phyloP scores from a whole-genome alignment of 2,329 filamentous ascomycete genomes.

The Pezicula rhizophila region DNA sequence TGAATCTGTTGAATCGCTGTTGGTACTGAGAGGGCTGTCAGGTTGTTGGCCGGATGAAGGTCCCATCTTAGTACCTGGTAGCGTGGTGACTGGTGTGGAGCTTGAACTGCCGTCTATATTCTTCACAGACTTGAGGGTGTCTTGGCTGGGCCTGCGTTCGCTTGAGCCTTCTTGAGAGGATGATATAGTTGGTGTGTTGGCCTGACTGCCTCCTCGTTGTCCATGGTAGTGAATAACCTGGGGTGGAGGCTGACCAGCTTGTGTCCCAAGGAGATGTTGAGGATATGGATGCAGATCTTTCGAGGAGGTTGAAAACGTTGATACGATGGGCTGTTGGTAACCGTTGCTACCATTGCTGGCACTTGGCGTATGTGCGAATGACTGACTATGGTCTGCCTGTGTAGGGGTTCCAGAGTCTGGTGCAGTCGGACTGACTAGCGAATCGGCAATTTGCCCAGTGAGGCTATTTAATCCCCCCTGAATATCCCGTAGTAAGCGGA shows the following conservation, averaged over 20 bases:
- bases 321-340: conserved; percentile 63
- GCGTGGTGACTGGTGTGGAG: conserved; percentile 13
- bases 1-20: conserved; percentile 19
- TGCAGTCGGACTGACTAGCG: conserved; percentile 40
- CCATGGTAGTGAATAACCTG: conserved; percentile 64
- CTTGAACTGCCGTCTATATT: conserved; percentile 15
- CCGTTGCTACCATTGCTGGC: conserved; percentile 44
- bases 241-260: conserved; percentile 56
- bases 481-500: conserved; percentile 85
- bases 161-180: conserved; percentile 20
- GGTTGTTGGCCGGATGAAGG: conserved; percentile 14
- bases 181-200: conserved; percentile 53
- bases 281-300: conserved; percentile 65
- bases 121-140: conserved; percentile 14
- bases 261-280: conserved; percentile 56
- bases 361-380: conserved; percentile 41
- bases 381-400: conserved; percentile 48
- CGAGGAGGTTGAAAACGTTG: conserved; percentile 65
- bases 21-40: conserved; percentile 10
- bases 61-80: conserved; percentile 19
- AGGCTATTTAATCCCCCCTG: conserved; percentile 80
- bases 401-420: conserved; percentile 56
- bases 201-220: conserved; percentile 60
- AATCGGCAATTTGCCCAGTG: conserved; percentile 53
- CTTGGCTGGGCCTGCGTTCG: conserved; percentile 21